These are phyloP conservation scores for Fonsecaea pedrosoi DNA, from an alignment of 2,329 filamentous ascomycete species.

Conservation along the genomic window DNA sequence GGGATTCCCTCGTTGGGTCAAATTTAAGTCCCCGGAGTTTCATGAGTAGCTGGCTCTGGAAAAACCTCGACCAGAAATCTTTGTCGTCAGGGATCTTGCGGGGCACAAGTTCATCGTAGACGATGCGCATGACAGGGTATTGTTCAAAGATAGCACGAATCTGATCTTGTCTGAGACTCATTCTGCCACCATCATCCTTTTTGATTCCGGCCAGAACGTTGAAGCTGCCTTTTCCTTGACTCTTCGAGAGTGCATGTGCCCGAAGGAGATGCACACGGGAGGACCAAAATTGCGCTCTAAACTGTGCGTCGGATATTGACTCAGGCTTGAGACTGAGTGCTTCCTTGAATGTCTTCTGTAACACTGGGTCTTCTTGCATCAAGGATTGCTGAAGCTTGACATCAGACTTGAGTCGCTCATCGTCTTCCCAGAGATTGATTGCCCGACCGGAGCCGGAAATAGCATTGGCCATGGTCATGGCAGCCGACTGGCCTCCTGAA, in stretches of 20 bases:
- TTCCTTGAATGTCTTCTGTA: conserved; percentile 87
- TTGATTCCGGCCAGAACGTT: conserved; percentile 93
- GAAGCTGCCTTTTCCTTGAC: conserved; percentile 86
- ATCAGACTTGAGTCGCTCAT: conserved; percentile 76
- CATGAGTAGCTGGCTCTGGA: conserved; percentile 87
- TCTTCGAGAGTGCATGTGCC: conserved; percentile 85
- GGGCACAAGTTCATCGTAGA: conserved; percentile 93
- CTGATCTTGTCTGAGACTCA: conserved; percentile 89
- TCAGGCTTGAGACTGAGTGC: conserved; percentile 83
- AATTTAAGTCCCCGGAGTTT: conserved; percentile 89
- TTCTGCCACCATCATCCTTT: conserved; percentile 74
- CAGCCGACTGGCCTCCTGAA: conserved; percentile 60
- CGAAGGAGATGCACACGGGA: conserved; percentile 83
- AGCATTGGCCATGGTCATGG: conserved; percentile 80
- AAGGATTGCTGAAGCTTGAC: conserved; percentile 85
- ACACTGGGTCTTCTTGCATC: conserved; percentile 75
- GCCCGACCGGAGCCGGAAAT: conserved; percentile 57
- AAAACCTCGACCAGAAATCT: conserved; percentile 94
- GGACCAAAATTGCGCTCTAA: conserved; percentile 94
- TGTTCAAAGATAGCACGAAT: conserved; percentile 92
- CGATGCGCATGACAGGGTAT: conserved; percentile 85
- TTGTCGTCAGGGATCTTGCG: conserved; percentile 65
- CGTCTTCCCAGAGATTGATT: conserved; percentile 76
- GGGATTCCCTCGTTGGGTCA: conserved; percentile 71
- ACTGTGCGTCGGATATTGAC: conserved; percentile 77